These are phyloP conservation scores for Rhizophagus clarus DNA, from an alignment of 192 early-diverging fungal genomes.

Conservation along the genomic window DNA sequence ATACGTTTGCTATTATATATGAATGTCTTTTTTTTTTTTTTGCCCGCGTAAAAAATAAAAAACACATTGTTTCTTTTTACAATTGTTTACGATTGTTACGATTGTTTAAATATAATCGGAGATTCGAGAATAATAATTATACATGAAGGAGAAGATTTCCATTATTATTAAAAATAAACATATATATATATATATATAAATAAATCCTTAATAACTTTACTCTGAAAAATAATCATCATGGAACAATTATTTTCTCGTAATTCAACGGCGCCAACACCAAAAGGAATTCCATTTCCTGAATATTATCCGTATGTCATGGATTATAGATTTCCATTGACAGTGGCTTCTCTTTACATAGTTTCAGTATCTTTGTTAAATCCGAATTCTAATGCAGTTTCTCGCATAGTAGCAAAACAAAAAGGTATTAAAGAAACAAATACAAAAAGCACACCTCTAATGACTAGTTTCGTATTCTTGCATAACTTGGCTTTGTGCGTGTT, in stretches of 20 bases:
- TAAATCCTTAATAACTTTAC: no score
- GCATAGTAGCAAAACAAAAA: conserved; percentile 55
- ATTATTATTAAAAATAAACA: no score
- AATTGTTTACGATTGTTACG: no score
- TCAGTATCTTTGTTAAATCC: conserved; percentile 52
- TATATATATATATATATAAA: no score
- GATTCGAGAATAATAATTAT: no score
- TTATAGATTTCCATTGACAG: conserved; percentile 65
- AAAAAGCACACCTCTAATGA: conserved; percentile 60
- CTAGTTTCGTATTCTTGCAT: conserved; percentile 74
- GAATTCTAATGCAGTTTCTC: conserved; percentile 51
- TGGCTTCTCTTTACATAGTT: conserved; percentile 56
- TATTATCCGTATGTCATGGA: conserved; percentile 73
- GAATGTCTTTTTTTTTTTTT: no score
- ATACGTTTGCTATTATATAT: no score
- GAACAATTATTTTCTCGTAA: neutral
- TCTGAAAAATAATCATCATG: neutral
- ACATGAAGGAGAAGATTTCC: no score
- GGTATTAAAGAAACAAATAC: conserved; percentile 42
- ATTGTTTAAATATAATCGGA: no score
- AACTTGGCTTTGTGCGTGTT: conserved; percentile 72
- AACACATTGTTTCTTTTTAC: no score
- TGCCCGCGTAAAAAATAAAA: no score
- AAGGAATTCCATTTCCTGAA: conserved; percentile 64
- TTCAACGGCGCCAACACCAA: neutral